Percentiles rank a stretch among this genome's conserved stretches.
These are phyloP conservation scores for Roridomyces roridus DNA, from an alignment of 768 basidiomycete genomes.

Conservation along the genomic window DNA sequence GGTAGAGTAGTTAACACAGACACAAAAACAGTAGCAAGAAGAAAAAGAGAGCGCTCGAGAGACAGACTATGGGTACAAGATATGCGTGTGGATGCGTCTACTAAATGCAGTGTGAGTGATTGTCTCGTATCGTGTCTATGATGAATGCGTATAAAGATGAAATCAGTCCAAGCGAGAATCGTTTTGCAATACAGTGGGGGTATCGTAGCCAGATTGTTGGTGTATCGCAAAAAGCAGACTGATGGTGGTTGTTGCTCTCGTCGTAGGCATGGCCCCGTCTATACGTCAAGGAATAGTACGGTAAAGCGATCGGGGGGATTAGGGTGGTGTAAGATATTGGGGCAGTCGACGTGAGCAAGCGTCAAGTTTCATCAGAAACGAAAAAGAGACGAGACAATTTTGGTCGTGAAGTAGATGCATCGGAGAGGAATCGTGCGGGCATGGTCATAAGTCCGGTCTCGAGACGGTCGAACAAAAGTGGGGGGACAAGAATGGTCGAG, in stretches of 20 bases:
- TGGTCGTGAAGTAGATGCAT: slow-evolving; percentile 42
- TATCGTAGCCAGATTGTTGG: slow-evolving; percentile 20
- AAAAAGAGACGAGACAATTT: slow-evolving; percentile 53
- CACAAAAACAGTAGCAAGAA: slow-evolving; percentile 8
- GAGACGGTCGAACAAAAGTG: slow-evolving; percentile 17
- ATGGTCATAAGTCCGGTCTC: slow-evolving; percentile 23
- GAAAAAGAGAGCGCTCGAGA: slow-evolving; percentile 30
- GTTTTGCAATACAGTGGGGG: slow-evolving; percentile 39
- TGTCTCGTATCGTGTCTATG: slow-evolving; percentile 54
- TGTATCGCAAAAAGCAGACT: slow-evolving; percentile 43
- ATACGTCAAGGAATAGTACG: slow-evolving; percentile 16
- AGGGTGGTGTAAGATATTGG: slow-evolving; percentile 35
- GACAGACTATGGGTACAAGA: slow-evolving; percentile 34
- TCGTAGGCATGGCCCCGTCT: slow-evolving; percentile 22
- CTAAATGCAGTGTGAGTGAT: slow-evolving; percentile 32
- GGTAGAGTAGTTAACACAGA: not conserved
- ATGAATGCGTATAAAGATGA: slow-evolving; percentile 17
- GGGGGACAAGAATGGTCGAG: slow-evolving; percentile 16
- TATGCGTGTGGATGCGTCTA: slow-evolving; percentile 70
- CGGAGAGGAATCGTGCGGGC: slow-evolving; percentile 26
- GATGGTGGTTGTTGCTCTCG: slow-evolving; percentile 36
- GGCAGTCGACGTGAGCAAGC: slow-evolving; percentile 47
- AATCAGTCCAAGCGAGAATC: slow-evolving; percentile 38
- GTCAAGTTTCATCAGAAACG: slow-evolving; percentile 48
- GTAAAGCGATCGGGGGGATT: slow-evolving; percentile 24